phyloP scores from a whole-genome alignment of 352 stramenopile species.

The Pythium brachiatum region DNA sequence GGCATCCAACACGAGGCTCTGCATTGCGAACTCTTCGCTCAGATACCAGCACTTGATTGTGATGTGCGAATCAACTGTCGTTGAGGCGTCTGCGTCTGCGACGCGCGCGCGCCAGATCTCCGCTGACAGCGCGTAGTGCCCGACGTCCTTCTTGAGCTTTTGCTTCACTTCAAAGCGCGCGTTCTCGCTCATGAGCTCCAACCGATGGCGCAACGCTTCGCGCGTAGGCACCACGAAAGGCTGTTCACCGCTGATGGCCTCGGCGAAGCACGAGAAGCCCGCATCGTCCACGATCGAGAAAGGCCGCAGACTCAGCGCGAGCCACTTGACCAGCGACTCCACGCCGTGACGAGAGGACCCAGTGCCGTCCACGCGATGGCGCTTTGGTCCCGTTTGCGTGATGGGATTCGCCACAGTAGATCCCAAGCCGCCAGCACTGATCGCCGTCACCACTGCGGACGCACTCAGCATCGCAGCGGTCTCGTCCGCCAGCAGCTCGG shows the following conservation, averaged over 20 bases:
- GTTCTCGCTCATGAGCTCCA: conserved; percentile 38
- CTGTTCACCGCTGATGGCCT: conserved; percentile 18
- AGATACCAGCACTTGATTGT: conserved; percentile 28
- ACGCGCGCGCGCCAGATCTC: conserved; percentile 25
- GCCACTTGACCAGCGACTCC: conserved; percentile 41
- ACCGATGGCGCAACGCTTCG: conserved; percentile 30
- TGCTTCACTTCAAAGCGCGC: conserved; percentile 38
- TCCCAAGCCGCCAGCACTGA: background rate
- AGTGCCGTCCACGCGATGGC: conserved; percentile 11
- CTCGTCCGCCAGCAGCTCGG: conserved; percentile 8
- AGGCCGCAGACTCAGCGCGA: conserved; percentile 34
- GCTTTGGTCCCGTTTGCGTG: conserved; percentile 3
- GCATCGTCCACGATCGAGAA: conserved; percentile 34
- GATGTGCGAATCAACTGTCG: background rate
- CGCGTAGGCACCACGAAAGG: conserved; percentile 26
- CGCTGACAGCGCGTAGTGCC: conserved; percentile 25
- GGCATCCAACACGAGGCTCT: conserved; percentile 32
- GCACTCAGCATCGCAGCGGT: background rate
- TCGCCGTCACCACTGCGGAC: background rate
- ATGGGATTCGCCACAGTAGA: background rate
- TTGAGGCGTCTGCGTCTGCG: background rate
- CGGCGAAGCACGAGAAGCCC: conserved; percentile 31
- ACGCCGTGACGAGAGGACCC: conserved; percentile 23
- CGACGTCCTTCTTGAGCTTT: conserved; percentile 33
- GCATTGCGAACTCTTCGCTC: conserved; percentile 30